A percentile compares a stretch with the other conserved stretches of the same genome.
Conservation (phyloP, 2,329 filamentous ascomycete genomes). For the Diaporthe aspalathi region DNA sequence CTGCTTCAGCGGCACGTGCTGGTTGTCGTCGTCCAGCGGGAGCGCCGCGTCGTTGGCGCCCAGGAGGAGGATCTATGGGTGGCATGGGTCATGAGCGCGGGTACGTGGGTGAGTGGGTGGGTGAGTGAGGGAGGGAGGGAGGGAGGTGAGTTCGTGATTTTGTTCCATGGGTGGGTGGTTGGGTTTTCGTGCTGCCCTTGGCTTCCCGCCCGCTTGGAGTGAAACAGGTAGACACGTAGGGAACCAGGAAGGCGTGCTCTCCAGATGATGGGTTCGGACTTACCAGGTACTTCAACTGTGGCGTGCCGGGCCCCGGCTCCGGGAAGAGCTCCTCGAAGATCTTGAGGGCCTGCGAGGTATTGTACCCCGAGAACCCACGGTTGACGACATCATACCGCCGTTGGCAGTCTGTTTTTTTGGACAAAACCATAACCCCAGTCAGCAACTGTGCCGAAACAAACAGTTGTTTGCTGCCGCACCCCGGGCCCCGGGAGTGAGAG, state of each 20-base stretch:
- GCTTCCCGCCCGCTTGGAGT: too few relatives aligned
- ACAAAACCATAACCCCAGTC: neutral
- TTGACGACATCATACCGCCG: slow-evolving; percentile 89
- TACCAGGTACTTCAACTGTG: slow-evolving; percentile 76
- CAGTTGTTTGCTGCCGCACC: neutral
- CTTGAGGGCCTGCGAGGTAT: slow-evolving; percentile 77
- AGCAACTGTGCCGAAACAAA: neutral
- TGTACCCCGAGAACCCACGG: slow-evolving; percentile 88
- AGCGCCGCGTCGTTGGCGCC: slow-evolving; percentile 92
- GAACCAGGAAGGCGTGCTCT: neutral
- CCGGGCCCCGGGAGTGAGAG: too few relatives aligned
- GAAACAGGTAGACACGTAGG: neutral
- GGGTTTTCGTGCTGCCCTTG: neutral
- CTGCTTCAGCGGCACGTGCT: slow-evolving; percentile 81
- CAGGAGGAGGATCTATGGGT: slow-evolving; percentile 76
- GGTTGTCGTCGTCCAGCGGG: slow-evolving; percentile 69
- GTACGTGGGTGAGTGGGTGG: neutral
- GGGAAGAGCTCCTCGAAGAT: slow-evolving; percentile 79
- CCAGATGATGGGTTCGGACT: slow-evolving; percentile 44
- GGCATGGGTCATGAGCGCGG: neutral
- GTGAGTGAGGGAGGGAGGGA: too few relatives aligned
- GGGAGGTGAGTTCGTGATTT: neutral
- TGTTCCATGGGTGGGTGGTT: neutral
- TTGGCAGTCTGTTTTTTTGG: slow-evolving; percentile 68
- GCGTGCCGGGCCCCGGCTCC: slow-evolving; percentile 65